Percentiles rank a stretch among this genome's conserved stretches.
phyloP scores from a whole-genome alignment of 371 early-diverging fungal genomes.

The Vairimorpha apis region DNA sequence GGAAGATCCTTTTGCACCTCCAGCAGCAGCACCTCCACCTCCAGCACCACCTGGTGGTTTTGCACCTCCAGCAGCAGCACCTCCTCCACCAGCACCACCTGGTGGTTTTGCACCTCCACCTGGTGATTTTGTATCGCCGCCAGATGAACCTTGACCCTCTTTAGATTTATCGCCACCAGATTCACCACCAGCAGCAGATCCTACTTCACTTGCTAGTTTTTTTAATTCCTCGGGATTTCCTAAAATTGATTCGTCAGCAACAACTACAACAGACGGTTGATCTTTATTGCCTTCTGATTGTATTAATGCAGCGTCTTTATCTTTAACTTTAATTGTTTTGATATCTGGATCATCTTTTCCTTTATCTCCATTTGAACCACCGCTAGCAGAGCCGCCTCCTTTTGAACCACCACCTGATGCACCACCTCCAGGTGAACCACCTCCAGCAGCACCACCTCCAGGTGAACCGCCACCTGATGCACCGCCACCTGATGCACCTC shows the following conservation, averaged over 20 bases:
- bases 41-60: not conserved
- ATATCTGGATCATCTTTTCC: not conserved
- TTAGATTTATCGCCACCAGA: not conserved
- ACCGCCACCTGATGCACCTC: not conserved
- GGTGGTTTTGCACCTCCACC: not conserved
- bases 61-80: not conserved
- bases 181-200: not conserved
- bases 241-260: not conserved
- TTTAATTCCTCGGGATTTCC: not conserved
- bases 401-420: not conserved
- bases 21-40: not conserved
- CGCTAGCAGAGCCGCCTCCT: not conserved
- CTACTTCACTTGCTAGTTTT: not conserved
- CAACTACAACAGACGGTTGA: not conserved
- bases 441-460: not conserved
- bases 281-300: not conserved
- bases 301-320: slow-evolving; percentile 2
- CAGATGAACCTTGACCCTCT: not conserved
- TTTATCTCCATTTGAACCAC: not conserved
- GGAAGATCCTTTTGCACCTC: not conserved
- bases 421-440: not conserved
- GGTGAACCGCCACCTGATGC: not conserved
- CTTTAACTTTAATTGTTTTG: slow-evolving; percentile 3
- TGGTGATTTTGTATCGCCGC: not conserved
- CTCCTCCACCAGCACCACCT: not conserved